These are phyloP conservation scores for Epichloe hybrida DNA, from an alignment of 2,329 filamentous ascomycete genomes.

Conservation along the genomic window DNA sequence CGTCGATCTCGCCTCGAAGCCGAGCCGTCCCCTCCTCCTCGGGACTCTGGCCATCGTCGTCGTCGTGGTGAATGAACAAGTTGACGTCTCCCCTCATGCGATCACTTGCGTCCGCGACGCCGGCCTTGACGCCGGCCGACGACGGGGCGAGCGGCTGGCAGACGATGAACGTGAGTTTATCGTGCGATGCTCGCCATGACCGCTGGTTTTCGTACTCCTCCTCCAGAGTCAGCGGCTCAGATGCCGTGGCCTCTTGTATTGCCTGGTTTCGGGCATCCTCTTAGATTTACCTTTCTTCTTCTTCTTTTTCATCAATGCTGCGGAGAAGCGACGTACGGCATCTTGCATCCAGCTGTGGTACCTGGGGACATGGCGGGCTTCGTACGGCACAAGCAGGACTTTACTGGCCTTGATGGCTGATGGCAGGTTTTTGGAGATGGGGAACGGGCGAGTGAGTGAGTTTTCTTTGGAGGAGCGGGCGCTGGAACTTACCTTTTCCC, in stretches of 20 bases:
- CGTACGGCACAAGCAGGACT: constrained; percentile 73
- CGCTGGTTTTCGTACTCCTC: constrained; percentile 85
- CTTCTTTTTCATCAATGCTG: constrained; percentile 7
- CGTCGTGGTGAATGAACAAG: constrained; percentile 56
- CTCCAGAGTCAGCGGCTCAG: constrained; percentile 63
- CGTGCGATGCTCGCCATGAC: constrained; percentile 68
- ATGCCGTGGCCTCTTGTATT: constrained; percentile 75
- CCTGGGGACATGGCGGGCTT: constrained; percentile 63
- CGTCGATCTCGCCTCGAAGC: constrained; percentile 60
- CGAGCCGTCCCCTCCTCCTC: not conserved
- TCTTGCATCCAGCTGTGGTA: constrained; percentile 94
- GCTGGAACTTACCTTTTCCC: constrained; percentile 24
- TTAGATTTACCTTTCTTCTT: not conserved
- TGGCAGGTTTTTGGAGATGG: not conserved
- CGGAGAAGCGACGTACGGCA: constrained; percentile 28
- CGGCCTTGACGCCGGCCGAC: constrained; percentile 13
- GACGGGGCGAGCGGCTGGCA: constrained; percentile 37
- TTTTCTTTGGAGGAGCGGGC: no score
- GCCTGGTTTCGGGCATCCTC: constrained; percentile 30
- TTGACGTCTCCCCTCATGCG: constrained; percentile 65
- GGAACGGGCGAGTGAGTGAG: not conserved
- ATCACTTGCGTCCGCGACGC: constrained; percentile 37
- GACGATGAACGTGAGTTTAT: constrained; percentile 88
- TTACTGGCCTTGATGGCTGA: constrained; percentile 53
- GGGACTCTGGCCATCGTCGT: not conserved